Percentiles rank a stretch among this genome's conserved stretches.
phyloP scores from a whole-genome alignment of 2,329 filamentous ascomycete genomes.

The Nemania sp. region DNA sequence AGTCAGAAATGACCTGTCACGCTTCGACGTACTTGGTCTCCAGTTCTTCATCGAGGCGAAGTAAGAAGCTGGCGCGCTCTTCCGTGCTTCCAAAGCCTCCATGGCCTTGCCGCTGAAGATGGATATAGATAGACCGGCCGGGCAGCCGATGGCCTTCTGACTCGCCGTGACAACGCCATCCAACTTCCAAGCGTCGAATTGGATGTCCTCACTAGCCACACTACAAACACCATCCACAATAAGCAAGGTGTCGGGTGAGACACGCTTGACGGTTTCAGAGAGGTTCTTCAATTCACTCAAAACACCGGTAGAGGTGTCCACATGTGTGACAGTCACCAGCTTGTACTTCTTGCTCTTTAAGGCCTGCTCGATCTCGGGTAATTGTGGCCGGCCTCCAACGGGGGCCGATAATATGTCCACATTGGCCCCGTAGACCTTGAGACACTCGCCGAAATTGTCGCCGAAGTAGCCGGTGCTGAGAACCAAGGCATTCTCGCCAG shows the following conservation, averaged over 20 bases:
- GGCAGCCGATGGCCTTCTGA: slow-evolving; percentile 96
- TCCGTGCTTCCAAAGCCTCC: slow-evolving; percentile 76
- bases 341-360: slow-evolving; percentile 93
- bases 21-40: slow-evolving; percentile 72
- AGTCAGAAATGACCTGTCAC: not conserved
- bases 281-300: slow-evolving; percentile 87
- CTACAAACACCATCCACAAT: slow-evolving; percentile 97
- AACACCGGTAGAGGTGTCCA: slow-evolving; percentile 96
- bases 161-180: slow-evolving; percentile 93
- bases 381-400: slow-evolving; percentile 84
- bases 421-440: slow-evolving; percentile 87
- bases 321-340: slow-evolving; percentile 91
- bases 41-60: slow-evolving; percentile 98
- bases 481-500: slow-evolving; percentile 87
- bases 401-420: slow-evolving; percentile 88
- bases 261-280: slow-evolving; percentile 78
- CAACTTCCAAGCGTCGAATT: slow-evolving; percentile 92
- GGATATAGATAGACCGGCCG: slow-evolving; percentile 89
- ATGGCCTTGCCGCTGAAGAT: slow-evolving; percentile 92
- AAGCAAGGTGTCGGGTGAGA: slow-evolving; percentile 89
- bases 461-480: slow-evolving; percentile 97
- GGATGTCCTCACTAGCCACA: slow-evolving; percentile 93
- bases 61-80: slow-evolving; percentile 83
- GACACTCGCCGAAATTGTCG: slow-evolving; percentile 90
- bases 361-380: slow-evolving; percentile 85